Evolutionary conservation across 2,329 filamentous ascomycete genomes (phyloP).

Genomic region (Monilinia fructicola): DNA sequence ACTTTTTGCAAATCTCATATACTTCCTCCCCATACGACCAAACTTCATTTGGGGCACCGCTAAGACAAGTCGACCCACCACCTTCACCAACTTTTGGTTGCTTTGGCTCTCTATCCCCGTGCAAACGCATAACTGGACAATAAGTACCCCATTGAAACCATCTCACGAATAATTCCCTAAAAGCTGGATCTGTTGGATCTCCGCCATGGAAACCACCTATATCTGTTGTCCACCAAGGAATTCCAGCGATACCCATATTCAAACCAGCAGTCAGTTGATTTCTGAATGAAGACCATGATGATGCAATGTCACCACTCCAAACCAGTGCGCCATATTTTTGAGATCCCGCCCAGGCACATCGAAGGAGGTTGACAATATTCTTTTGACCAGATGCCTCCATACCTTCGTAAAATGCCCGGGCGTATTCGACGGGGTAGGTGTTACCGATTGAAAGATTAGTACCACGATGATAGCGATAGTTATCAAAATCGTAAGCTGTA

Average conservation of each 20-base stretch:
- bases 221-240: conserved; percentile 70
- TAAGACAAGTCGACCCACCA: conserved; percentile 30
- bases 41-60: conserved; percentile 60
- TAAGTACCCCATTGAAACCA: conserved; percentile 72
- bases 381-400: conserved; percentile 52
- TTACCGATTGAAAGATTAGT: conserved; percentile 58
- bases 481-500: conserved; percentile 63
- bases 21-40: conserved; percentile 65
- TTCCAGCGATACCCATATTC: conserved; percentile 63
- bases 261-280: conserved; percentile 63
- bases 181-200: conserved; percentile 53
- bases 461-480: conserved; percentile 60
- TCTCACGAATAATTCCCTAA: conserved; percentile 62
- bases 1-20: conserved; percentile 59
- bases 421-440: conserved; percentile 58
- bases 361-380: conserved; percentile 59
- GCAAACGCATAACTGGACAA: conserved; percentile 66
- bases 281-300: conserved; percentile 59
- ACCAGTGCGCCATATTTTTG: conserved; percentile 65
- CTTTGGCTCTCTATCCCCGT: conserved; percentile 64
- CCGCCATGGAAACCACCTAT: conserved; percentile 70
- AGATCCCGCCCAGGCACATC: conserved; percentile 57
- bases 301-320: conserved; percentile 67
- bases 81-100: conserved; percentile 43
- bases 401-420: conserved; percentile 60